Base-by-base conservation (phyloP, 1,284 basidiomycete species). In the Moesziomyces sp. region DNA sequence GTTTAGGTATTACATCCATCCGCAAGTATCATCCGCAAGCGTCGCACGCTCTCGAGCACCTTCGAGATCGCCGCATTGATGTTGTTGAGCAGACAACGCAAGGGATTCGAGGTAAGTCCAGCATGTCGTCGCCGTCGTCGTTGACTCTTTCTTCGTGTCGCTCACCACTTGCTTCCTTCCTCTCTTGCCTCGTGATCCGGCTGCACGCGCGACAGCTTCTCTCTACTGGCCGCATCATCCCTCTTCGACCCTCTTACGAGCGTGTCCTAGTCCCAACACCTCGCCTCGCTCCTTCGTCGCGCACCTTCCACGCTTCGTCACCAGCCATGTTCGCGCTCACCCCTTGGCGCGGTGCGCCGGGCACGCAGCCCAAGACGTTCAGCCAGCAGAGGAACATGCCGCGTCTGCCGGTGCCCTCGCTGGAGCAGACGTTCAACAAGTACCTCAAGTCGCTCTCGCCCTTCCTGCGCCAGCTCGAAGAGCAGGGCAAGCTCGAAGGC, bases 361-460 rank as follows among this genome's bases (percentile, higher is more conserved):
- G 57, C 51, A 55, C 63, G 10, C 58, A 80, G 52, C 82, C 85
- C 26, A 85, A 85, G 65, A 88, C 87, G 0, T 87, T 88, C 69
- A 68, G 83, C 85, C 42, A 68, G 48, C 83, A 83, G 49, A 54
- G 48, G 50, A 67, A 45, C 24, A 77, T 86, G 46, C 89, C 92
- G 8, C 89, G 93, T 62, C 87, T 97, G n/a, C 95, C 95, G 3
- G 88, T 97, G 1, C 95, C 94, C 18, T 87, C 90, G 57, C 87
- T 98, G 1, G 88, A 89, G 46, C 87, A 89, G 82, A 93, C 93
- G 0, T 86, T 97, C 35, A 88, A 92, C 71, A 88, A 88, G 53
- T 98, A 97, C 82, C 85, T 97, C 28, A 88, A 88, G 63, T 92
- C 92, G 21, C 85, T 98, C 3, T 88, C 90, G 63, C 95, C 96